Evolutionary conservation across 305 asterid genomes (phyloP).

Genomic region (Ilex paraguariensis): DNA sequence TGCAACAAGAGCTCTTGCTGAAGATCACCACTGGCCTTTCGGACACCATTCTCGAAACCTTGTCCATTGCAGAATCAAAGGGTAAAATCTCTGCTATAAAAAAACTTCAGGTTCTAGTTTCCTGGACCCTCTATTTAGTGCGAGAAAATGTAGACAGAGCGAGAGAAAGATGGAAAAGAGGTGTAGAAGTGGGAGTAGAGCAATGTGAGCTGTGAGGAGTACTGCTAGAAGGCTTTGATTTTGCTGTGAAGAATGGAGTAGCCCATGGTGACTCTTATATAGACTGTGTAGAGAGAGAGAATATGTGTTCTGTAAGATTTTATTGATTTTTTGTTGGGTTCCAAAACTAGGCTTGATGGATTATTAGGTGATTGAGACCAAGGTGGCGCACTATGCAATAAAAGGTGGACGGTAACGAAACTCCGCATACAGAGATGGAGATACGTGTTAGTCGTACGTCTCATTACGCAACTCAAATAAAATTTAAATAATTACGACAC

Average conservation of each 20-base stretch:
- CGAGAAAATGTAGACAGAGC: background rate
- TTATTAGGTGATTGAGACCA: too few relatives aligned
- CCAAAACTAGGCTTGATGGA: too few relatives aligned
- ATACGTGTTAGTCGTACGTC: slow-evolving; percentile 1
- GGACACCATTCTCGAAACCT: slow-evolving; percentile 4
- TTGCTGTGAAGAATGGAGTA: slow-evolving; percentile 3
- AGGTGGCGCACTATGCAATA: too few relatives aligned
- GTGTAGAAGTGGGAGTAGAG: background rate
- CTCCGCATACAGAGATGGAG: background rate
- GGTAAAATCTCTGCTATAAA: too few relatives aligned
- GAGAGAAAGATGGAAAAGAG: background rate
- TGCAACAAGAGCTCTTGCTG: slow-evolving; percentile 15
- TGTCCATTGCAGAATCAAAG: slow-evolving; percentile 2
- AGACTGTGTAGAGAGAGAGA: background rate
- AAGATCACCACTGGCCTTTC: slow-evolving; percentile 16
- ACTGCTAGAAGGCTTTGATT: background rate
- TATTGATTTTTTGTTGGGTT: too few relatives aligned
- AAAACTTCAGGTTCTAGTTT: background rate
- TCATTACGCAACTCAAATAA: too few relatives aligned
- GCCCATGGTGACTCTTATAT: slow-evolving; percentile 5
- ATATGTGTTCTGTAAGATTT: too few relatives aligned
- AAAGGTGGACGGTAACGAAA: slow-evolving; percentile 1
- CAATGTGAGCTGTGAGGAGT: too few relatives aligned
- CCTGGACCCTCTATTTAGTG: background rate
- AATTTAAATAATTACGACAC: too few relatives aligned